phyloP scores from a whole-genome alignment of 106 monocot species.

The Dioscorea dumetorum region DNA sequence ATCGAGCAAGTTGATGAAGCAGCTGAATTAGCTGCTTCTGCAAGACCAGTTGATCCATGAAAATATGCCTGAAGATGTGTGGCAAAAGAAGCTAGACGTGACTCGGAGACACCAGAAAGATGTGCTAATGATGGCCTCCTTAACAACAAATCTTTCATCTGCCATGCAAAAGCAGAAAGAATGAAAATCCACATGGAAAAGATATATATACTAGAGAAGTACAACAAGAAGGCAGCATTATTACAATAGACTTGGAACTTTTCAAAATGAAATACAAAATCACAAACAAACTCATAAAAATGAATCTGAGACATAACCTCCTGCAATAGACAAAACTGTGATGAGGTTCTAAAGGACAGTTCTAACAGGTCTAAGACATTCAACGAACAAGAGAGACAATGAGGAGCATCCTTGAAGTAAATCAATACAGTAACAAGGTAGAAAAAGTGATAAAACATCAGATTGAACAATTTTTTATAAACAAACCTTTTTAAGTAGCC shows the following conservation, averaged over 20 bases:
- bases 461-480: background rate
- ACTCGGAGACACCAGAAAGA: slow-evolving; percentile 68
- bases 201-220: background rate
- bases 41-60: slow-evolving; percentile 22
- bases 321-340: no score
- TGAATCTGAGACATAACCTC: no score
- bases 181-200: background rate
- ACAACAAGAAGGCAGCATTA: no score
- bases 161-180: slow-evolving; percentile 1
- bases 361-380: no score
- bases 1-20: slow-evolving; percentile 9
- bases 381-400: no score
- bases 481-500: slow-evolving; percentile 62
- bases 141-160: slow-evolving; percentile 82
- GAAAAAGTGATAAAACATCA: no score
- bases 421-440: no score
- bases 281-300: no score
- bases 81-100: slow-evolving; percentile 84
- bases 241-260: no score
- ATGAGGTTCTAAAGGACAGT: no score
- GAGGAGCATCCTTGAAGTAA: no score
- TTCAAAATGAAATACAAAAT: no score
- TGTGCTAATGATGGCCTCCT: slow-evolving; percentile 67
- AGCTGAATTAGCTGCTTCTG: slow-evolving; percentile 12
- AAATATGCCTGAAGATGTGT: slow-evolving; percentile 63